Base-by-base conservation (phyloP, 2,329 filamentous ascomycete genomes). In the Aspergillus sp. region DNA sequence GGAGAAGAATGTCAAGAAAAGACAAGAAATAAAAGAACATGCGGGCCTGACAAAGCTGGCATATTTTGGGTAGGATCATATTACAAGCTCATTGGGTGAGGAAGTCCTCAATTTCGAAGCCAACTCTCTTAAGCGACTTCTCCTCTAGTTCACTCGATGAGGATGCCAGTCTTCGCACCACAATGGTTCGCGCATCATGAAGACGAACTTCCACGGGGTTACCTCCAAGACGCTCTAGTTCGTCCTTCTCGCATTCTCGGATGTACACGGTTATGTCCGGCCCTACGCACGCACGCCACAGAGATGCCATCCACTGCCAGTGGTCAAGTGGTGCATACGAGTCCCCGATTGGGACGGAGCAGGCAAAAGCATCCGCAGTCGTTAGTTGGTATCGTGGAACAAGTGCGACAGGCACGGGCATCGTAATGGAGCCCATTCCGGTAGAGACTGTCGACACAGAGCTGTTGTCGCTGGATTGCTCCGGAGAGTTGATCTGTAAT, bases 251-350 rank as follows among this genome's bases (percentile, higher is more conserved):
- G 51, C 75, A 75, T 39, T 80, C 76, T 5, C 75, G 74, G 50
- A 81, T 74, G 55, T 79, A 78, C 11, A 82, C 73, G 0, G 79
- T 81, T 54, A 81, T 75, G 62, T 98, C 94, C 0, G 94, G 87
- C 0, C 90, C 91, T 1, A 93, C 83, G 57, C 91, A 90, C 8
- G 92, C 91, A 8, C 93, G 88, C 94, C 94, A 98, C 21, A 97
- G 84, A 47, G 90, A 94, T 38, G 94, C 94, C 82, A 95, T 92
- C 94, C 94, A 98, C 75, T 96, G 90, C 92, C 94, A 98, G 78
- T 98, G 94, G 69, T 96, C 92, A n/a, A 90, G 84, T 0, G 90
- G 88, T 15, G 87, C 85, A 74, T 96, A 96, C 6, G 84, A 82
- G 71, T 96, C 92, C 17, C 83, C 80, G 66, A 96, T 92, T 1